Conservation (phyloP, 495 filamentous ascomycete genomes). For the Tetracladium setigerum region DNA sequence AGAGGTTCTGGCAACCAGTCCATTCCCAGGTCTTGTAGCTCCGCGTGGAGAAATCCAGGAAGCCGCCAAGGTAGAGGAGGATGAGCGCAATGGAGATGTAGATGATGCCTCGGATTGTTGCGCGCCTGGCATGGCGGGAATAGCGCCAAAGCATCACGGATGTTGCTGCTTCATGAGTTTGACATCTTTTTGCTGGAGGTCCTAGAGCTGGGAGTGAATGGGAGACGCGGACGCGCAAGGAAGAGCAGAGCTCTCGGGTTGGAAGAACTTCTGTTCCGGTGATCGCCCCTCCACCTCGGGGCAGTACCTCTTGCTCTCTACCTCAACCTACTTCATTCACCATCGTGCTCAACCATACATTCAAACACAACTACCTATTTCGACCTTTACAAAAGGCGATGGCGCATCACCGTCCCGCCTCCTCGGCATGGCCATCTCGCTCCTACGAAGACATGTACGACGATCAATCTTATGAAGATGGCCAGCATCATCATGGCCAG, state of each 20-base stretch:
- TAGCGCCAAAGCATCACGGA: neutral
- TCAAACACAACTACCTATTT: neutral
- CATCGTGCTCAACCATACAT: neutral
- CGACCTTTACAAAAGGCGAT: too few species aligned
- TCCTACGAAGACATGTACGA: constrained; percentile 19
- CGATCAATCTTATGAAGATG: constrained; percentile 17
- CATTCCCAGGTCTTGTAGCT: constrained; percentile 1
- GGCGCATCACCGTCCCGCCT: too few species aligned
- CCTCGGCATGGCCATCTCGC: neutral
- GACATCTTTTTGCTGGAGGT: too few species aligned
- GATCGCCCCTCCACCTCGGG: neutral
- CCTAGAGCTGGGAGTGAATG: too few species aligned
- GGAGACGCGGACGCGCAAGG: too few species aligned
- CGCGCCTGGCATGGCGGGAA: neutral
- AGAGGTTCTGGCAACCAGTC: neutral
- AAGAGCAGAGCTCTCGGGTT: too few species aligned
- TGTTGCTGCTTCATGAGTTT: too few species aligned
- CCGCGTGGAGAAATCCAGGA: constrained; percentile 1
- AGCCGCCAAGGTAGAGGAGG: neutral
- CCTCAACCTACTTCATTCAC: neutral
- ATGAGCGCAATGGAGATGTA: neutral
- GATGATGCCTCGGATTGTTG: neutral
- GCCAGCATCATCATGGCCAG: neutral
- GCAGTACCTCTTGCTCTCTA: neutral
- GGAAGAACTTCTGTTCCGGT: too few species aligned